These are phyloP conservation scores for Delphinella strobiligena DNA, from an alignment of 2,329 filamentous ascomycete species.

Conservation along the genomic window DNA sequence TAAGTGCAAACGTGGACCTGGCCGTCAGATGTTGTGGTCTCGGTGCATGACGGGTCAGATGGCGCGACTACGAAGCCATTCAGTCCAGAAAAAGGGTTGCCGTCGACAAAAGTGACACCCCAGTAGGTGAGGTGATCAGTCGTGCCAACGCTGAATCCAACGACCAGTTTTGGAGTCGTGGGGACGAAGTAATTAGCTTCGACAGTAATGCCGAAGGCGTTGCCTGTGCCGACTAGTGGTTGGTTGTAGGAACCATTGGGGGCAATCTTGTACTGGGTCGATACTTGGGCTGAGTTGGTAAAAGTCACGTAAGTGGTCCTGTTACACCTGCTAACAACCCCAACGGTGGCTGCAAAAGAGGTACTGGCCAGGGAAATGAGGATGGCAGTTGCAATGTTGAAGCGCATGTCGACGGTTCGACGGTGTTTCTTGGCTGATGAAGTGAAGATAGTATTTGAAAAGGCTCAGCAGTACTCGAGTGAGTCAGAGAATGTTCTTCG, in stretches of 20 bases:
- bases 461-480: too few relatives aligned
- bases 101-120: constrained; percentile 16
- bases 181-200: constrained; percentile 14
- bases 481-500: too few relatives aligned
- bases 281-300: constrained; percentile 13
- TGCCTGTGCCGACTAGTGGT: constrained; percentile 16
- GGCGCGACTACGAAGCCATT: constrained; percentile 12
- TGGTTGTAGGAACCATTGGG: constrained; percentile 12
- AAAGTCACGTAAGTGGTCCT: constrained; percentile 17
- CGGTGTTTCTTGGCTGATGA: not conserved
- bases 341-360: constrained; percentile 10
- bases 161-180: constrained; percentile 15
- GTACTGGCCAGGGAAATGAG: constrained; percentile 10
- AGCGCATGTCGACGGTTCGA: constrained; percentile 13
- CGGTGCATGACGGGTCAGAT: constrained; percentile 5
- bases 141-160: constrained; percentile 14
- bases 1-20: constrained; percentile 7
- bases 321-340: constrained; percentile 18
- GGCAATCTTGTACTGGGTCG: constrained; percentile 11
- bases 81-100: constrained; percentile 15
- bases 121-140: constrained; percentile 16
- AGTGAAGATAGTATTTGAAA: not conserved
- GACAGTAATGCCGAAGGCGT: constrained; percentile 19
- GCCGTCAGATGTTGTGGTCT: constrained; percentile 6
- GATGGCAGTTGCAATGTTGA: constrained; percentile 8